phyloP scores from a whole-genome alignment of 176 grass and related monocot genomes.

The Aegilops speltoides region DNA sequence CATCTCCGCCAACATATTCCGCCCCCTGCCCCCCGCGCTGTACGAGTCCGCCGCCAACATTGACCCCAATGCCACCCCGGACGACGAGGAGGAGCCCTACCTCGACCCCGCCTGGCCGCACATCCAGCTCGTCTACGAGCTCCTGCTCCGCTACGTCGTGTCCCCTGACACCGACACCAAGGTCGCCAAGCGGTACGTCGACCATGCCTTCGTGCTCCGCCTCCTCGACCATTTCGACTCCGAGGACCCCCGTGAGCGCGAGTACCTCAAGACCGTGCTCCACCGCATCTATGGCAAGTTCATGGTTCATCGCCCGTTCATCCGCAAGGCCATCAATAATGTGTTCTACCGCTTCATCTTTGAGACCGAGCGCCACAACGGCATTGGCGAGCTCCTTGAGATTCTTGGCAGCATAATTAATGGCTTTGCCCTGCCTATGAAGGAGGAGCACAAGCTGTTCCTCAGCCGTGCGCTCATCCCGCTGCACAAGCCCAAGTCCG shows the following conservation, averaged over 20 bases:
- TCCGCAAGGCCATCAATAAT: constrained; percentile 87
- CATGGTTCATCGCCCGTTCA: constrained; percentile 89
- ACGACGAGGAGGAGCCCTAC: constrained; percentile 89
- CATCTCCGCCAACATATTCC: constrained; percentile 79
- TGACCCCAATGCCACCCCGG: constrained; percentile 51
- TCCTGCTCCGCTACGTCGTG: constrained; percentile 80
- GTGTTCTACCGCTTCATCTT: constrained; percentile 92
- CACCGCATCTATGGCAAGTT: constrained; percentile 94
- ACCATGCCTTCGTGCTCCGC: constrained; percentile 75
- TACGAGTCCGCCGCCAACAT: constrained; percentile 57
- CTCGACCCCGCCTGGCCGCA: constrained; percentile 85
- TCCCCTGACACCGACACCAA: constrained; percentile 83
- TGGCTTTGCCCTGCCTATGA: constrained; percentile 88
- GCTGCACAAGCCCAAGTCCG: constrained; percentile 82
- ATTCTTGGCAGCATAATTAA: constrained; percentile 94
- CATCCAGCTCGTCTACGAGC: constrained; percentile 81
- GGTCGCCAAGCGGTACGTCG: constrained; percentile 81
- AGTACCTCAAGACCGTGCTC: constrained; percentile 84
- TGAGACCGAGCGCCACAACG: constrained; percentile 80
- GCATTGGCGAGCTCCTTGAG: constrained; percentile 75
- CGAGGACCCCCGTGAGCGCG: constrained; percentile 83
- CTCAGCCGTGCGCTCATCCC: constrained; percentile 72
- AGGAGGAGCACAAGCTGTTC: constrained; percentile 94
- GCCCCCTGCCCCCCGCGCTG: constrained; percentile 59
- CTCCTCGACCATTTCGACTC: constrained; percentile 81